Evolutionary conservation across 1,139 yeast genomes (phyloP).

Genomic region (Yamadazyma taylorii): DNA sequence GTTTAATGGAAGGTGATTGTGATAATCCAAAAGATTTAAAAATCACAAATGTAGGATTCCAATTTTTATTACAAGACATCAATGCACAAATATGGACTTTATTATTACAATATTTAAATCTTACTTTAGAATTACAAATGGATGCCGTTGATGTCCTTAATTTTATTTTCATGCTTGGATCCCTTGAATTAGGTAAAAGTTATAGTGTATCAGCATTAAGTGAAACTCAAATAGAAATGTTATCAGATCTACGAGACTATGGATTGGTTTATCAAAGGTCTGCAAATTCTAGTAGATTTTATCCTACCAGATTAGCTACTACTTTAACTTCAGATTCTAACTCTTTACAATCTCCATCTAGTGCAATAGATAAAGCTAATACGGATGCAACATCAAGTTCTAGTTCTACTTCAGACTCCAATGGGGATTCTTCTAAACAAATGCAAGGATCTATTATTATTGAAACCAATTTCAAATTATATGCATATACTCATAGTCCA

Average conservation of each 20-base stretch:
- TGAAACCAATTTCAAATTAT: conserved; percentile 90
- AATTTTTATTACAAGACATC: conserved; percentile 86
- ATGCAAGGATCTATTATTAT: conserved; percentile 71
- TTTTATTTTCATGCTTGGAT: conserved; percentile 89
- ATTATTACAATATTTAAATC: conserved; percentile 78
- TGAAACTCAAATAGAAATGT: conserved; percentile 81
- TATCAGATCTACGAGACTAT: conserved; percentile 86
- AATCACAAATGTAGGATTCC: conserved; percentile 92
- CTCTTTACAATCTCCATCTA: conserved; percentile 65
- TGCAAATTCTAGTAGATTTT: conserved; percentile 63
- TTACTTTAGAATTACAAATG: conserved; percentile 84
- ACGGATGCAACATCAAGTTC: too few species aligned
- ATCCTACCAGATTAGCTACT: conserved; percentile 90
- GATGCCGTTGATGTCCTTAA: conserved; percentile 95
- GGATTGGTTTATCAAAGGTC: conserved; percentile 84
- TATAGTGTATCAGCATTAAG: conserved; percentile 72
- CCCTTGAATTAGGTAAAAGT: conserved; percentile 86
- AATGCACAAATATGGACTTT: conserved; percentile 96
- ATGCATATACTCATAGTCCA: conserved; percentile 94
- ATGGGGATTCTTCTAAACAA: conserved; percentile 14
- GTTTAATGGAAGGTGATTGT: conserved; percentile 69
- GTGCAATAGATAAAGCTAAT: conserved; percentile 42
- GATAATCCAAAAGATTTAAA: conserved; percentile 44
- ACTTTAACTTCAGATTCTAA: conserved; percentile 84
- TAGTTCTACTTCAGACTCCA: conserved; percentile 18